Conservation (phyloP, 768 basidiomycete species). For the Trametes maxima region DNA sequence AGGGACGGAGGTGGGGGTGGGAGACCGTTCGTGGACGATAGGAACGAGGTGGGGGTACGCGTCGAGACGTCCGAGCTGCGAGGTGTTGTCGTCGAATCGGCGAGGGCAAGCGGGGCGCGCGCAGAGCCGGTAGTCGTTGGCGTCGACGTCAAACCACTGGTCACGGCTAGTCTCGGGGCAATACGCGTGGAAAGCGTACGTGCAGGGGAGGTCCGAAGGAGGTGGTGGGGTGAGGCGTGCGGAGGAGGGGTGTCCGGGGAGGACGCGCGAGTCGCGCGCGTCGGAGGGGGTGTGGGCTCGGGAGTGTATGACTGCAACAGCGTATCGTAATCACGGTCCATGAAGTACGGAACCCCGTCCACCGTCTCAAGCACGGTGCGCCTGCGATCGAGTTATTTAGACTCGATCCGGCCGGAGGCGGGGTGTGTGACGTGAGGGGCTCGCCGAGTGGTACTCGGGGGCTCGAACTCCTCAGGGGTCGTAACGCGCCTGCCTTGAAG, state of each 20-base stretch:
- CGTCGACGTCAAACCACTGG: constrained; percentile 1
- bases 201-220: not conserved
- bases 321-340: not conserved
- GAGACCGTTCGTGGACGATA: not conserved
- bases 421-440: not conserved
- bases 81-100: constrained; percentile 5
- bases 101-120: not conserved
- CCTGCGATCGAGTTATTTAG: constrained; percentile 6
- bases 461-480: not conserved
- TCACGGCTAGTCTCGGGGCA: not conserved
- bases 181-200: not conserved
- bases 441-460: constrained; percentile 6
- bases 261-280: not conserved
- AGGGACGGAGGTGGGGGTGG: not conserved
- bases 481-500: constrained; percentile 5
- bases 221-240: not conserved
- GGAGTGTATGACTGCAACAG: not conserved
- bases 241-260: not conserved
- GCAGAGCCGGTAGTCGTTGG: not conserved
- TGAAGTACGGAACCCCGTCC: too few relatives aligned
- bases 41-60: not conserved
- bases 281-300: not conserved
- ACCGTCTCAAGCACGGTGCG: constrained; percentile 3
- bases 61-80: not conserved
- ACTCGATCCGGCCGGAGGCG: constrained; percentile 1